phyloP scores from a whole-genome alignment of 2,329 filamentous ascomycete species.

The Ascosphaera aggregata region DNA sequence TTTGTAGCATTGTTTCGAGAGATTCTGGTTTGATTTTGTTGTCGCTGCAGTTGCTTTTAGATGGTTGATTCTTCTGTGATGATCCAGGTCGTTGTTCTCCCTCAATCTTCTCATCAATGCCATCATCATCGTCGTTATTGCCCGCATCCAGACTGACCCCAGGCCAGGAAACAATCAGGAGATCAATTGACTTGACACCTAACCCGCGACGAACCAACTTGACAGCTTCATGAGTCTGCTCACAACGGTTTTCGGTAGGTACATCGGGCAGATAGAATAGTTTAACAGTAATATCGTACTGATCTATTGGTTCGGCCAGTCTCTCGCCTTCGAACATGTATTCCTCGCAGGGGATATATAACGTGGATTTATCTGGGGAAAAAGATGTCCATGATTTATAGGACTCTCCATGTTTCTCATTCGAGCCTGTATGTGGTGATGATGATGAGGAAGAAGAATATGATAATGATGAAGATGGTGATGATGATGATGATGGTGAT shows the following conservation, averaged over 20 bases:
- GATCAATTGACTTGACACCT: constrained; percentile 49
- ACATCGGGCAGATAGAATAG: constrained; percentile 71
- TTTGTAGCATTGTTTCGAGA: constrained; percentile 41
- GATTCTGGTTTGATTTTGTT: constrained; percentile 20
- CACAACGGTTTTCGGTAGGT: constrained; percentile 37
- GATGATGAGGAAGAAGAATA: constrained; percentile 10
- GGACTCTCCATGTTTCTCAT: too few relatives aligned
- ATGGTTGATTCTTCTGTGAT: constrained; percentile 41
- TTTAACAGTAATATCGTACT: constrained; percentile 92
- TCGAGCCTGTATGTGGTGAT: too few relatives aligned
- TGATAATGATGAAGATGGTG: constrained; percentile 2
- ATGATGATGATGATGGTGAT: constrained; percentile 1
- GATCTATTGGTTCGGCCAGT: constrained; percentile 53
- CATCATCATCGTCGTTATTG: constrained; percentile 47
- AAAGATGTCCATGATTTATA: constrained; percentile 40
- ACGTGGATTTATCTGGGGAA: constrained; percentile 28
- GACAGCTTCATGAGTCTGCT: constrained; percentile 56
- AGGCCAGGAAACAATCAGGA: constrained; percentile 83
- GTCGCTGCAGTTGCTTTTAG: constrained; percentile 14
- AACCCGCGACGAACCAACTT: constrained; percentile 60
- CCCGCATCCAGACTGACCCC: constrained; percentile 85
- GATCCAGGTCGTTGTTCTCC: constrained; percentile 23
- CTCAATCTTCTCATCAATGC: constrained; percentile 2
- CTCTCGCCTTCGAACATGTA: constrained; percentile 36
- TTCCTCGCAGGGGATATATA: constrained; percentile 61